Conservation (phyloP, 352 stramenopile genomes). For the Pythium rishiriense region DNA sequence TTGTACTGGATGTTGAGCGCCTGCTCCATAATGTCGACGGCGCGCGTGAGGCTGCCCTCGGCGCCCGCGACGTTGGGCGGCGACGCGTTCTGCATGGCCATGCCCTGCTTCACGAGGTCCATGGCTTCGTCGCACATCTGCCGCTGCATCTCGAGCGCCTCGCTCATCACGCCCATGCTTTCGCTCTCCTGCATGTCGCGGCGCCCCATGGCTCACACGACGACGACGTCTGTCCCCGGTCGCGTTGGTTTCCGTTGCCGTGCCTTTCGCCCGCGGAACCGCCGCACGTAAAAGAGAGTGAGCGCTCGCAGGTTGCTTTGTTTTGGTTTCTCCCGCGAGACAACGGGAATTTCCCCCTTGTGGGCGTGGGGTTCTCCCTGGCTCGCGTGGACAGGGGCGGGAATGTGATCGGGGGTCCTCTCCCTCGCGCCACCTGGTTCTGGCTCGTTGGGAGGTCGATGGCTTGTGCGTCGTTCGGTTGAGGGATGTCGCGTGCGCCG, state of each 20-base stretch:
- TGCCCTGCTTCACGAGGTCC: constrained; percentile 38
- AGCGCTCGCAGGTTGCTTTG: constrained; percentile 4
- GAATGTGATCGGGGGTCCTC: constrained; percentile 15
- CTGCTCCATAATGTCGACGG: constrained; percentile 44
- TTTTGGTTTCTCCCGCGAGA: not conserved
- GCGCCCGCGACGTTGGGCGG: constrained; percentile 19
- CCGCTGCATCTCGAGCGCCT: constrained; percentile 40
- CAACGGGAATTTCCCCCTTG: not conserved
- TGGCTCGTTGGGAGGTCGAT: constrained; percentile 10
- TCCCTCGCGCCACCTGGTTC: constrained; percentile 16
- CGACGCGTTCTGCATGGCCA: constrained; percentile 19
- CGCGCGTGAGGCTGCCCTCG: constrained; percentile 27
- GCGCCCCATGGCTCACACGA: constrained; percentile 16
- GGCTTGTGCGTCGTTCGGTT: constrained; percentile 17
- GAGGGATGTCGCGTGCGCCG: constrained; percentile 21
- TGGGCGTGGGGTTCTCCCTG: not conserved
- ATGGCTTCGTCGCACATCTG: constrained; percentile 43
- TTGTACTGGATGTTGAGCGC: constrained; percentile 35
- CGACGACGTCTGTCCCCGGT: not conserved
- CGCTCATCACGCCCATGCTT: constrained; percentile 29
- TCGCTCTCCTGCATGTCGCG: constrained; percentile 26
- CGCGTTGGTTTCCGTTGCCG: not conserved
- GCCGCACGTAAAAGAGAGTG: constrained; percentile 17
- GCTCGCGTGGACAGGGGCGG: not conserved
- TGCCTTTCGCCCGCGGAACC: constrained; percentile 7